A percentile compares a stretch with the other conserved stretches of the same genome.
Evolutionary conservation across 1,284 basidiomycete genomes (phyloP).

Genomic region (Cutaneotrichosporon sp.): DNA sequence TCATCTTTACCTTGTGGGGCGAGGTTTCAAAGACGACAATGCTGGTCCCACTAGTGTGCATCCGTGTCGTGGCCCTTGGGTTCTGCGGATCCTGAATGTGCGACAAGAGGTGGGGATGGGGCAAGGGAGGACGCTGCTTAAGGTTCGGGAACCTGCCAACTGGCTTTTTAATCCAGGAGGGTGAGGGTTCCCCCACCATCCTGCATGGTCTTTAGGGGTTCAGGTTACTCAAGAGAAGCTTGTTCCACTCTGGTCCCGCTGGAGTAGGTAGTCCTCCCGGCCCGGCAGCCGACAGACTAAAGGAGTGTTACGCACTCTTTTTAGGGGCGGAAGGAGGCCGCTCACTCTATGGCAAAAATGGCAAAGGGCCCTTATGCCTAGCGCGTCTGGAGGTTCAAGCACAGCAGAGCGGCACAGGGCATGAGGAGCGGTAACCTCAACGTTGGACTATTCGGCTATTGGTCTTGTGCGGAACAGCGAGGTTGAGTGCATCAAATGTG

Average conservation of each 20-base stretch:
- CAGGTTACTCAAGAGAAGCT: not conserved
- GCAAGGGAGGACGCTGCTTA: not conserved
- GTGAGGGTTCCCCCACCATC: not conserved
- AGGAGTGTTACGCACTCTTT: not conserved
- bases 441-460: no score
- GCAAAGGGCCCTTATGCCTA: no score
- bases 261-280: conserved; percentile 1
- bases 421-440: no score
- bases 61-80: not conserved
- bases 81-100: not conserved
- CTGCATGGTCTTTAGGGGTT: not conserved
- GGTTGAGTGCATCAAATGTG: not conserved
- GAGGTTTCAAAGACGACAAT: not conserved
- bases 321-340: not conserved
- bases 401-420: no score
- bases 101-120: not conserved
- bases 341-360: no score
- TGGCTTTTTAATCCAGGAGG: not conserved
- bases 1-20: not conserved
- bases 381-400: no score
- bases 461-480: no score
- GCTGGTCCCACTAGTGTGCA: not conserved
- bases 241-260: conserved; percentile 2
- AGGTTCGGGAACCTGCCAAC: conserved; percentile 1
- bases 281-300: not conserved